A percentile compares a stretch with the other conserved stretches of the same genome.
These are phyloP conservation scores for Solanum lignicaule DNA, from an alignment of 257 asterid species.

Conservation along the genomic window DNA sequence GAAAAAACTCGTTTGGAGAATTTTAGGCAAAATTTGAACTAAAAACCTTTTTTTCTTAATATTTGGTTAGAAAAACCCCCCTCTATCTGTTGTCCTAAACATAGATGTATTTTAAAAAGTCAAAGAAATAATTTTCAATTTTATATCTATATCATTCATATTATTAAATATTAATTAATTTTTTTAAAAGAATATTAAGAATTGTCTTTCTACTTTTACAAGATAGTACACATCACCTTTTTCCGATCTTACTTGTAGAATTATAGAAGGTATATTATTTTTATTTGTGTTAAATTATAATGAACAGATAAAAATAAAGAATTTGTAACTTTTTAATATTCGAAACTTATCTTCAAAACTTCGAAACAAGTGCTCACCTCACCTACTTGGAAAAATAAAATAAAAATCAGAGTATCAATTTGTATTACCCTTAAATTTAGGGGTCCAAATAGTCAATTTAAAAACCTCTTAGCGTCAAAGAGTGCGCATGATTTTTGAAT, in stretches of 20 bases:
- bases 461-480: background rate
- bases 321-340: background rate
- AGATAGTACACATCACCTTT: too few relatives aligned
- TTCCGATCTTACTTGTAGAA: too few relatives aligned
- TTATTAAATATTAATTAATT: too few relatives aligned
- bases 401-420: background rate
- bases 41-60: background rate
- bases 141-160: too few relatives aligned
- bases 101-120: too few relatives aligned
- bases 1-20: background rate
- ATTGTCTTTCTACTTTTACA: too few relatives aligned
- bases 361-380: background rate
- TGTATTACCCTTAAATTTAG: background rate
- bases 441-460: background rate
- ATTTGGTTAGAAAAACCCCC: background rate
- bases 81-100: background rate
- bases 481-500: background rate
- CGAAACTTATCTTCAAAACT: background rate
- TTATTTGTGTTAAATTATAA: too few relatives aligned
- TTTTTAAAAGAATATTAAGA: too few relatives aligned
- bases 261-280: too few relatives aligned
- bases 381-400: background rate
- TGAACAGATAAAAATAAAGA: too few relatives aligned
- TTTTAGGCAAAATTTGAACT: background rate
- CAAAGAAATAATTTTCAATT: background rate